Base-by-base conservation (phyloP, 2,329 filamentous ascomycete species). In the Xylaria arbuscula region DNA sequence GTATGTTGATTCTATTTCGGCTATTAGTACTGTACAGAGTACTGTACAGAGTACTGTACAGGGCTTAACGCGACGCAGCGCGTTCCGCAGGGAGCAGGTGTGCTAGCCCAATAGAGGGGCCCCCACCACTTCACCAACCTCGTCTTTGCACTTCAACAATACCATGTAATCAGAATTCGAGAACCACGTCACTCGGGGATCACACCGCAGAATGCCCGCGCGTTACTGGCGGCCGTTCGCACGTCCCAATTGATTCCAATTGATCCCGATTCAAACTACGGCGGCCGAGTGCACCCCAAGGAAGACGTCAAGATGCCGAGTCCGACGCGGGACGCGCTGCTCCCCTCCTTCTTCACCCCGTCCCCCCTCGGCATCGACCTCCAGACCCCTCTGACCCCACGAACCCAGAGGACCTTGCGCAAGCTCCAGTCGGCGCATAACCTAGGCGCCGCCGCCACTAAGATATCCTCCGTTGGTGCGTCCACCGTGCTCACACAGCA, bases 371-470 rank as follows among this genome's bases (percentile, higher is more conserved):
- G 87, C 72, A 80, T 83, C 47, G 82, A 87, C 70, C 81, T 87
- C 62, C 83, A 87, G 74, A 79, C 85, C 56, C 85, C 89, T 69
- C 84, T 88, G 28, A 90, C 89, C 34, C 89, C 90, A 51, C 86
- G 89, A 70, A 89, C 88, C 32, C 88, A 90, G 77, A 88, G 91
- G 75, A 86, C 88, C 55, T 84, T 94, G 68, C 88, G 92, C 73
- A 90, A 91, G 77, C 88, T 93, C 36, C 91, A 93, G 80, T 94
- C 92, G 38, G 91, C 92, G 59, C 91, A 93, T 82, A 84, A 87
- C 80, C 81, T 93, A 62, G 88, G 88, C 77, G 77, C 78, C 19
- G 70, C 74, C 19, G 70, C 74, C 28, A 81, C 88, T 70, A 86
- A 87, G 74, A 81, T 83, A 64, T 76, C 82, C 5, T 76, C 82